phyloP scores from a whole-genome alignment of 1,284 basidiomycete genomes.

The Rugosomyces carneus region DNA sequence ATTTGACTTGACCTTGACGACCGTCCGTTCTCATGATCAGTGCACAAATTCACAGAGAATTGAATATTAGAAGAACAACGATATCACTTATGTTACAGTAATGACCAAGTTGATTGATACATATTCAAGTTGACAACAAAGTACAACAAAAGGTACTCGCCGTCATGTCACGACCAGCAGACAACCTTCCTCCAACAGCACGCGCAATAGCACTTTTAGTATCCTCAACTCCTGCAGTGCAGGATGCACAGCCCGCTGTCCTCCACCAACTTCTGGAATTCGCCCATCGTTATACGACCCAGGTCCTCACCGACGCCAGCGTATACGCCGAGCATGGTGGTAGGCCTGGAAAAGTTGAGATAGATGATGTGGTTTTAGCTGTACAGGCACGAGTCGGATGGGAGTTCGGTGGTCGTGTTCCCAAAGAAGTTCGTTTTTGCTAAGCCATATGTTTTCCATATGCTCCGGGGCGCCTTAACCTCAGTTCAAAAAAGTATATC shows the following conservation, averaged over 20 bases:
- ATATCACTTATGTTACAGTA: not conserved
- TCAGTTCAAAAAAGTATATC: conserved; percentile 57
- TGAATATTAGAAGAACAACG: no score
- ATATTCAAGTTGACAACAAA: no score
- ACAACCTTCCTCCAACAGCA: conserved; percentile 82
- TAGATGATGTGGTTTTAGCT: conserved; percentile 88
- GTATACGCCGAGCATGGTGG: conserved; percentile 94
- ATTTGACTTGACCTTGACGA: no score
- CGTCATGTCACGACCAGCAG: conserved; percentile 58
- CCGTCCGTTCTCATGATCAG: no score
- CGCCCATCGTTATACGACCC: conserved; percentile 89
- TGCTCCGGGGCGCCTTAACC: not conserved
- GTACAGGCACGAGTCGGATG: conserved; percentile 92
- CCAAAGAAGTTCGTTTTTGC: conserved; percentile 92
- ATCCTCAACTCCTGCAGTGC: conserved; percentile 87
- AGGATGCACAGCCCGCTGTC: conserved; percentile 91
- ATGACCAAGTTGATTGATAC: no score
- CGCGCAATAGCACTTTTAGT: conserved; percentile 89
- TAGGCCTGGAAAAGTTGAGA: conserved; percentile 71
- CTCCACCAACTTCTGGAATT: conserved; percentile 95
- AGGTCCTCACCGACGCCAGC: conserved; percentile 86
- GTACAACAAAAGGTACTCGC: not conserved
- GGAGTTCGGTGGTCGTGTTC: conserved; percentile 89
- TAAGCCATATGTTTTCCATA: not conserved
- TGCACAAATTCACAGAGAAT: no score